A percentile compares a stretch with the other conserved stretches of the same genome.
Evolutionary conservation across 805 yeast species (phyloP).

Genomic region (Blastobotrys robertii): DNA sequence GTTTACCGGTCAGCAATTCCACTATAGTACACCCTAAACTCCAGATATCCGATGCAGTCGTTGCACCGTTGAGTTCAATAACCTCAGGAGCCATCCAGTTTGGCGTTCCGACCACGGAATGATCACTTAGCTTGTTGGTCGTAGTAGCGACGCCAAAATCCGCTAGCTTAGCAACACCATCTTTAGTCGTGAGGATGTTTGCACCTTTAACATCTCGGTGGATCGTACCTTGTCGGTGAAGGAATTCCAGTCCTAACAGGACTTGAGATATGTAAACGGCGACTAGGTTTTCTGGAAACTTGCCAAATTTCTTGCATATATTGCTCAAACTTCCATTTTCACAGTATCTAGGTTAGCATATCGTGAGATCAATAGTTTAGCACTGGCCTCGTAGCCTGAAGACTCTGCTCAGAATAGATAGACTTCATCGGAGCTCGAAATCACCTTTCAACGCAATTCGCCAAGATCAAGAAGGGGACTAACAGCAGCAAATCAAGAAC

Average conservation of each 20-base stretch:
- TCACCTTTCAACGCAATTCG: too few species aligned
- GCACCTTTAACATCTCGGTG: conserved; percentile 76
- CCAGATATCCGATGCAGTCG: conserved; percentile 77
- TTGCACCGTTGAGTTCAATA: conserved; percentile 71
- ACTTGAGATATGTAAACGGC: conserved; percentile 44
- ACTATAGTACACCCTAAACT: conserved; percentile 91
- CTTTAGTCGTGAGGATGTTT: conserved; percentile 51
- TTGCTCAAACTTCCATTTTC: conserved; percentile 58
- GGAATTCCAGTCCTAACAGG: conserved; percentile 48
- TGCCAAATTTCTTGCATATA: conserved; percentile 40
- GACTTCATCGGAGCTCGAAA: too few species aligned
- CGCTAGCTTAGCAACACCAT: conserved; percentile 59
- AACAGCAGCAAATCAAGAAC: too few species aligned
- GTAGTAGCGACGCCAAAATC: conserved; percentile 71
- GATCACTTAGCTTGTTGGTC: conserved; percentile 20
- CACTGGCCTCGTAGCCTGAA: conserved; percentile 21
- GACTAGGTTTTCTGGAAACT: conserved; percentile 46
- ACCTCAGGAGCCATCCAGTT: conserved; percentile 99
- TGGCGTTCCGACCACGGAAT: conserved; percentile 64
- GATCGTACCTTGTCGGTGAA: conserved; percentile 65
- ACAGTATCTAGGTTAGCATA: conserved; percentile 27
- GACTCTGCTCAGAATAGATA: too few species aligned
- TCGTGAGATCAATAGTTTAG: neutral
- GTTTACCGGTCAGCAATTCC: conserved; percentile 75
- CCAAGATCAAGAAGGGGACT: too few species aligned